Conservation (phyloP, 257 asterid species). For the Solanum chmielewskii region DNA sequence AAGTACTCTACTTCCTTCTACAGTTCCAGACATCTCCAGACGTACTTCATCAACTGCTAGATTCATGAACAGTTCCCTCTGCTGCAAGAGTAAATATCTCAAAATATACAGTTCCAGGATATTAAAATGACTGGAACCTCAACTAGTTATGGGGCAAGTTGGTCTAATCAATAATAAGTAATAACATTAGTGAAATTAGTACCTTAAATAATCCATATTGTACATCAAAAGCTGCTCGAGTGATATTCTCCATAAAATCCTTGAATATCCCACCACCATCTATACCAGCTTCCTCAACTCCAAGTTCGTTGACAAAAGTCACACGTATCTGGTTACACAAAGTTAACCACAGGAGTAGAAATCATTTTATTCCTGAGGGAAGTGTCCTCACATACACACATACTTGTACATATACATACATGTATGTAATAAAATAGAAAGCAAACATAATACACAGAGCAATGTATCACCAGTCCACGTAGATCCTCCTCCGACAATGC, state of each 20-base stretch:
- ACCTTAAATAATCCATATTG: slow-evolving; percentile 99
- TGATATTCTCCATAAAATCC: slow-evolving; percentile 95
- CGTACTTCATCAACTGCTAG: background rate
- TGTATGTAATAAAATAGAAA: background rate
- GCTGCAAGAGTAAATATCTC: background rate
- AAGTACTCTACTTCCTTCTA: background rate
- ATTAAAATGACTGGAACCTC: background rate
- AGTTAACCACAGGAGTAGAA: background rate
- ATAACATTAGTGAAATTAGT: slow-evolving; percentile 2
- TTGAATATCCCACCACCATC: slow-evolving; percentile 99
- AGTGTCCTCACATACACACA: background rate
- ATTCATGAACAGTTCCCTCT: background rate
- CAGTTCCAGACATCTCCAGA: background rate
- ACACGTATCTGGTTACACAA: slow-evolving; percentile 63
- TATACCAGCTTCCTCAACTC: slow-evolving; percentile 98
- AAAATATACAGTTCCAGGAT: background rate
- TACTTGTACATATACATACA: background rate
- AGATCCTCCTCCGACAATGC: slow-evolving; percentile 75
- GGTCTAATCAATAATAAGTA: background rate
- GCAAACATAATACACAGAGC: background rate
- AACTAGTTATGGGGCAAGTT: background rate
- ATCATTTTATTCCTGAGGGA: background rate
- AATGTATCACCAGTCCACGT: slow-evolving; percentile 63
- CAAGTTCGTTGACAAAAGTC: slow-evolving; percentile 81
- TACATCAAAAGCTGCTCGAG: slow-evolving; percentile 85